These are phyloP conservation scores for Mikania micrantha DNA, from an alignment of 129 eudicot genomes.

Conservation along the genomic window DNA sequence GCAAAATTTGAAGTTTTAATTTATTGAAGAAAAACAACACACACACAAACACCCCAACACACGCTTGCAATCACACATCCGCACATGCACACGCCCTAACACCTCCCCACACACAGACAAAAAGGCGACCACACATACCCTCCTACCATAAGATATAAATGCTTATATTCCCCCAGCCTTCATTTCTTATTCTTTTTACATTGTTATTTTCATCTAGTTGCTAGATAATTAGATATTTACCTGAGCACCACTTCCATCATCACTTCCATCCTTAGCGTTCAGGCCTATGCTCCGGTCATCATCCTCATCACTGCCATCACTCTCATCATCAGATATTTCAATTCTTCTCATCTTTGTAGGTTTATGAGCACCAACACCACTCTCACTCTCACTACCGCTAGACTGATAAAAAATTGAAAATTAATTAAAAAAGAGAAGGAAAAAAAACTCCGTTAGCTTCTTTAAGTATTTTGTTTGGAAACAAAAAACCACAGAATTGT, in stretches of 20 bases:
- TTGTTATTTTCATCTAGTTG: slow-evolving; percentile 2
- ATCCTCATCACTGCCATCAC: slow-evolving; percentile 41
- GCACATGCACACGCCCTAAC: not conserved
- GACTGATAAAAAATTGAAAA: slow-evolving; percentile 39
- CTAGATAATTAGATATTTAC: slow-evolving; percentile 10
- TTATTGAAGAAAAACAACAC: not conserved
- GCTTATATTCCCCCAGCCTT: not conserved
- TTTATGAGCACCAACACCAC: slow-evolving; percentile 43
- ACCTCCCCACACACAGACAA: too few relatives aligned
- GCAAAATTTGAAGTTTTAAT: not conserved
- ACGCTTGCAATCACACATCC: not conserved
- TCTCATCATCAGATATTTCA: slow-evolving; percentile 41
- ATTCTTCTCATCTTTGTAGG: slow-evolving; percentile 33
- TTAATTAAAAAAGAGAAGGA: slow-evolving; percentile 9
- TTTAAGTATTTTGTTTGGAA: slow-evolving; percentile 13
- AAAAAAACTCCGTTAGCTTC: not conserved
- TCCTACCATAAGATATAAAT: not conserved
- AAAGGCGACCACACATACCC: too few relatives aligned
- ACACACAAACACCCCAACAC: not conserved
- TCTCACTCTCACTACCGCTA: slow-evolving; percentile 66
- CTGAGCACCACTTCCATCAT: slow-evolving; percentile 70
- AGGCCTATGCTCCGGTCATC: slow-evolving; percentile 44
- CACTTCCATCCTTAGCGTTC: slow-evolving; percentile 58
- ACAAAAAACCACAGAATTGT: slow-evolving; percentile 6
- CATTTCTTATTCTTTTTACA: not conserved